These are phyloP conservation scores for Alternaria arborescens DNA, from an alignment of 2,329 filamentous ascomycete species.

Conservation along the genomic window DNA sequence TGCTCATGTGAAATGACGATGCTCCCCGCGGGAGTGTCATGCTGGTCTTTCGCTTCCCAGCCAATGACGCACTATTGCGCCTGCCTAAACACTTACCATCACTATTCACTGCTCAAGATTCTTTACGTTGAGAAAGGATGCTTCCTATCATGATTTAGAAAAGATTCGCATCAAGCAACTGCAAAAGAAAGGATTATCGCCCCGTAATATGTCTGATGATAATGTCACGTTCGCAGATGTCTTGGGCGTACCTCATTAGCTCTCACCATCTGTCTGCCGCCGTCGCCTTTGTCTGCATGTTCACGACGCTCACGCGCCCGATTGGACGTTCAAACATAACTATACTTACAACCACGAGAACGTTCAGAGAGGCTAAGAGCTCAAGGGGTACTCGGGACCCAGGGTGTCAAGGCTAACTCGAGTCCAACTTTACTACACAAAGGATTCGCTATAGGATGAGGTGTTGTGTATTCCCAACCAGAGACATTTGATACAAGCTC, in stretches of 20 bases:
- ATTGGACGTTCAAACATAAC: neutral
- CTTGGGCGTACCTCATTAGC: neutral
- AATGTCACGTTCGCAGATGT: neutral
- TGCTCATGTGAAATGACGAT: conserved; percentile 35
- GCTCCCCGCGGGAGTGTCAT: conserved; percentile 34
- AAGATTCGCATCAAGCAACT: neutral
- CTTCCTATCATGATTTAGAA: neutral
- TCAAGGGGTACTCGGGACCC: neutral
- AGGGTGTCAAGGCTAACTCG: neutral
- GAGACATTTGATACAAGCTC: conserved; percentile 1
- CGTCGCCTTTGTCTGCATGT: neutral
- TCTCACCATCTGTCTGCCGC: neutral
- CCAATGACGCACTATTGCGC: conserved; percentile 26
- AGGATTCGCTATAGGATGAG: neutral
- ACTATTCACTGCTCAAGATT: neutral
- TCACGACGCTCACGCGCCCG: neutral
- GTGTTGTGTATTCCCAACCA: neutral
- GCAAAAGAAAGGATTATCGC: neutral
- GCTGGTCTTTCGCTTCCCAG: conserved; percentile 28
- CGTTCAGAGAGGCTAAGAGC: neutral
- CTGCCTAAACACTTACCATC: neutral
- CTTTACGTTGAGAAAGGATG: neutral
- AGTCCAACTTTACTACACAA: neutral
- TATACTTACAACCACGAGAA: neutral
- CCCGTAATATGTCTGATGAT: neutral